Conservation (phyloP, 1,284 basidiomycete genomes). For the Neolentinus lepideus region DNA sequence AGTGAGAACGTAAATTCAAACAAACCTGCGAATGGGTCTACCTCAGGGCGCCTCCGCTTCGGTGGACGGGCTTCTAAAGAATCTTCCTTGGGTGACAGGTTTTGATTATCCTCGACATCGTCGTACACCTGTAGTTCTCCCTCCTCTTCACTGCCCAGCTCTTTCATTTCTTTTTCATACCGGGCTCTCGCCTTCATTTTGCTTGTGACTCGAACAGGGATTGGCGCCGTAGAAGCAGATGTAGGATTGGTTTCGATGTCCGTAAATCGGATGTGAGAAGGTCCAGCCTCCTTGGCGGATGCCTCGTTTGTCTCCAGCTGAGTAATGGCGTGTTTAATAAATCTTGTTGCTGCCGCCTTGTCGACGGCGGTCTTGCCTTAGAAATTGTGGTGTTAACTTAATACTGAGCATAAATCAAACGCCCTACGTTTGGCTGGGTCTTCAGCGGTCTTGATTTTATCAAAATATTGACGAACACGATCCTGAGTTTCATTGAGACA, state of each 20-base stretch:
- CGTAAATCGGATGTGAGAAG: conserved; percentile 19
- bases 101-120: conserved; percentile 29
- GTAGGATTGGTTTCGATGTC: conserved; percentile 8
- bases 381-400: conserved; percentile 2
- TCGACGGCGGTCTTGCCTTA: conserved; percentile 51
- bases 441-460: conserved; percentile 71
- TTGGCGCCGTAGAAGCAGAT: too few species aligned
- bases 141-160: conserved; percentile 35
- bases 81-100: conserved; percentile 9
- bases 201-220: conserved; percentile 51
- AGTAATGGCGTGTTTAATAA: conserved; percentile 78
- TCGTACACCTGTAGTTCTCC: conserved; percentile 34
- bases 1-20: background rate
- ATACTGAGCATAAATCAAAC: conserved; percentile 3
- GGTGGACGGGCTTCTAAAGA: conserved; percentile 12
- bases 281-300: conserved; percentile 7
- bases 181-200: conserved; percentile 64
- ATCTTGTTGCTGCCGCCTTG: conserved; percentile 70
- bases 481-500: conserved; percentile 37
- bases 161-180: conserved; percentile 49
- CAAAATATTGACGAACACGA: conserved; percentile 69
- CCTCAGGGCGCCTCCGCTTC: conserved; percentile 42
- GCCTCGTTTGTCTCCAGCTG: conserved; percentile 34
- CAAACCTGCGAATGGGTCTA: conserved; percentile 63
- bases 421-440: conserved; percentile 52